Evolutionary conservation across 306 rosid species (phyloP), one percentile per base, ranked within the genome.

Genomic region (Argentina anserina): DNA sequence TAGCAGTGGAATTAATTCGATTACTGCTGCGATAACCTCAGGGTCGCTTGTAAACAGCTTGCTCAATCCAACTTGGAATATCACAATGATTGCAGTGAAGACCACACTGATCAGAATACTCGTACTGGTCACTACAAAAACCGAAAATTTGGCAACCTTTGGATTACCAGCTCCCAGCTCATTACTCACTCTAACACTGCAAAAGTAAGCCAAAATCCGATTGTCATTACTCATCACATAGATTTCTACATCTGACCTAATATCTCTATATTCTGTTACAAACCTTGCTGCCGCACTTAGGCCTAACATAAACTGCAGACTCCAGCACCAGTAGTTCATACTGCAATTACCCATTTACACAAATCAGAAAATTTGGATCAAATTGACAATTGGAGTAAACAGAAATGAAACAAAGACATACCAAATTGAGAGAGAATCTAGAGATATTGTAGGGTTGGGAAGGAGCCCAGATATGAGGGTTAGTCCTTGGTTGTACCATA

Each of bases 401-500:
- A n/a, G n/a, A n/a, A 9, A 26, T 25, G 33, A 0, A 12, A 4
- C 7, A 58, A 58, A 26, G n/a, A 49, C 74, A 18, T 81, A 86
- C 88, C 88, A 84, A 60, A 84, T 69, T 21, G 93, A 86, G 68
- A 90, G 83, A 2, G 96, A 75, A 66, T 87, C 96, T 10, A 87
- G 71, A 13, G 91, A 43, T 67, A 86, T 26, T n/a, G 90, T 86
- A 17, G 93, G 96, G 77, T 86, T 79, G 15, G 81, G 4, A 33
- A 87, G 92, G 12, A 91, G 76, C 46, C 97, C 97, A 77, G 96
- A 89, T 81, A 91, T 80, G 46, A 87, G 87, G 42, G 88, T 90
- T n/a, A 91, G 87, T 61, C 90, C 91, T 31, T 87, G 97, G 75
- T 20, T 82, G 81, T 89, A 91, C 92, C 97, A 91, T 85, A 87